Evolutionary conservation across 2,329 filamentous ascomycete species (phyloP).

Genomic region (Coleophoma eucalyptorum): DNA sequence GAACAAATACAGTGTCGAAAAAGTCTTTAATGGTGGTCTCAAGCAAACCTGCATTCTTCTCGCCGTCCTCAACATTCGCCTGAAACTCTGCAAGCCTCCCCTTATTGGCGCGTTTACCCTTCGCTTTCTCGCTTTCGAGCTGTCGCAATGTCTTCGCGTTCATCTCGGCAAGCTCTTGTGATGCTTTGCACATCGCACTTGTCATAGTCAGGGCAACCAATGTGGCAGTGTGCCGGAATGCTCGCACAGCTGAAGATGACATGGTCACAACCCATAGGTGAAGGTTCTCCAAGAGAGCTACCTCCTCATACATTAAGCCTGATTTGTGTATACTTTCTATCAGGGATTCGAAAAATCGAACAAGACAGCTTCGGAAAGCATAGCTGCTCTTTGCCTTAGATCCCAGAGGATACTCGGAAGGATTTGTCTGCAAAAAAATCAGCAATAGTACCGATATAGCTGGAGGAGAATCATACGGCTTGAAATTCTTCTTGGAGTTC

Average conservation of each 20-base stretch:
- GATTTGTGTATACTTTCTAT: conserved; percentile 77
- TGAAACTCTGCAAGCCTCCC: conserved; percentile 71
- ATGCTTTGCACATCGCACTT: conserved; percentile 71
- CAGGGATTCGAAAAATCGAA: conserved; percentile 75
- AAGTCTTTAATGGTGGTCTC: conserved; percentile 73
- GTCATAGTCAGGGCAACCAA: conserved; percentile 78
- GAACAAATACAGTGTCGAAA: conserved; percentile 90
- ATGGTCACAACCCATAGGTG: conserved; percentile 86
- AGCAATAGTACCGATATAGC: not conserved
- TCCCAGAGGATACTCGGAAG: conserved; percentile 88
- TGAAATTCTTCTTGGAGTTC: conserved; percentile 90
- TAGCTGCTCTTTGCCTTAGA: conserved; percentile 73
- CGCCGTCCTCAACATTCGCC: conserved; percentile 53
- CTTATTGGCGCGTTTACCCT: conserved; percentile 73
- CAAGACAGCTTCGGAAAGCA: conserved; percentile 73
- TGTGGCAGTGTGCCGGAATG: conserved; percentile 92
- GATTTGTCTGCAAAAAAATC: conserved; percentile 51
- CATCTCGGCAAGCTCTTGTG: conserved; percentile 65
- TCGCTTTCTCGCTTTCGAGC: conserved; percentile 66
- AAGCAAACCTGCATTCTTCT: conserved; percentile 50
- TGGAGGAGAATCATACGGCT: conserved; percentile 48
- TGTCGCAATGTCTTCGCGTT: conserved; percentile 77
- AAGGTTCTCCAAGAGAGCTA: conserved; percentile 79
- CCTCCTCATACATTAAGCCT: conserved; percentile 75
- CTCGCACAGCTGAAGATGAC: conserved; percentile 81